Base-by-base conservation (phyloP, 2,329 filamentous ascomycete genomes). In the Fusarium setosum region DNA sequence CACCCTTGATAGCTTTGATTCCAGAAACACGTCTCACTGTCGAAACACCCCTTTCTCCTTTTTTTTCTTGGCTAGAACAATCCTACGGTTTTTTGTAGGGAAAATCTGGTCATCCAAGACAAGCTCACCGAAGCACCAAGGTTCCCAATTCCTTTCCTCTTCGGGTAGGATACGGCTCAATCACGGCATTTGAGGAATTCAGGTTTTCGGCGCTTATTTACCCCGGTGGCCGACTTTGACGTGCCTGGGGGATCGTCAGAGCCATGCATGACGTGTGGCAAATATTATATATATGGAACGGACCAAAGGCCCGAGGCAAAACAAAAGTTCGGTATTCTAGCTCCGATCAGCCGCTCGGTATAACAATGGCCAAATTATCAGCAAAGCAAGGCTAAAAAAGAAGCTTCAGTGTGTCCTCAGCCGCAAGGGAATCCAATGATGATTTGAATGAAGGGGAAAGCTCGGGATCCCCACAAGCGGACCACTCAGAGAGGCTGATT, bases 401-500 rank as follows among this genome's bases (percentile, higher is more conserved):
- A 52, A 52, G 37, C 26, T 50, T 50, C n/a, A n/a, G 47, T 49
- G n/a, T 18, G 23, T 15, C 12, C 40, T 65, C 20, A 32, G 38
- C 34, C 24, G 53, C 47, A 56, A 52, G 47, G 50, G 37, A n/a
- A 18, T 26, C 42, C 42, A 26, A 24, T 34, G 29, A 34, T 6
- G 7, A 13, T 29, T 6, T 35, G n/a, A n/a, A n/a, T 29, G 23
- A 58, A 62, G 58, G 65, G 55, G 62, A 68, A 64, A 67, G 50
- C 40, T 68, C 65, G 55, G 65, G 32, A 67, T 68, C 58, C 41
- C 64, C 65, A 68, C 65, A 35, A 29, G 24, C 31, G 54, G 34
- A 31, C 40, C 32, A 24, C 15, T 44, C 21, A 31, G 50, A 54
- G 38, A 5, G 23, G 32, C 17, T 21, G 52, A 63, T 63, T 55